A percentile compares a stretch with the other conserved stretches of the same genome.
Evolutionary conservation across 23 red algal genomes (phyloP).

Genomic region (Gracilariopsis chorda): DNA sequence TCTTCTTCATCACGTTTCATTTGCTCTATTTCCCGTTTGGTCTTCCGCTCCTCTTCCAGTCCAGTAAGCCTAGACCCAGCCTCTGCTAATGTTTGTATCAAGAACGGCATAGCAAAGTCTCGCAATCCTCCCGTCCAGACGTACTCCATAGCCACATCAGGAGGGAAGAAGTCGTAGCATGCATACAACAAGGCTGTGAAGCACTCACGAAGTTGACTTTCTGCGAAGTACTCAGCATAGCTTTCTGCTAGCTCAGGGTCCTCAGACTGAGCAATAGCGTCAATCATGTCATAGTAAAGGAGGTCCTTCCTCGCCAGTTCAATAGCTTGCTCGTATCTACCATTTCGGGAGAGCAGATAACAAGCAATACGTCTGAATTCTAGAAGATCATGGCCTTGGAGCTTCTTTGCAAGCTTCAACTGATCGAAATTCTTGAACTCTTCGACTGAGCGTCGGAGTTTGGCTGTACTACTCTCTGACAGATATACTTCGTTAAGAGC

Average conservation of each 20-base stretch:
- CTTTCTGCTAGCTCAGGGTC: conserved; percentile 80
- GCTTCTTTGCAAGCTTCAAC: conserved; percentile 49
- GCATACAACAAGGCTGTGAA: conserved; percentile 87
- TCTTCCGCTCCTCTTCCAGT: conserved; percentile 71
- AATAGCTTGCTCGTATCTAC: conserved; percentile 84
- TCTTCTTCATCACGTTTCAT: conserved; percentile 27
- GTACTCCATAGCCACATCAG: conserved; percentile 89
- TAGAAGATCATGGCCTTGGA: conserved; percentile 79
- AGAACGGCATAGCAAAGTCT: conserved; percentile 87
- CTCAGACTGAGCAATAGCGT: conserved; percentile 72
- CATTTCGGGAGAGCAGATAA: conserved; percentile 54
- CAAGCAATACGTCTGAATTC: conserved; percentile 73
- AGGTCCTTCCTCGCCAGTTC: conserved; percentile 82
- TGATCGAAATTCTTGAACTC: conserved; percentile 94
- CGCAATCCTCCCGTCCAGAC: conserved; percentile 66
- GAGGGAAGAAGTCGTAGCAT: conserved; percentile 85
- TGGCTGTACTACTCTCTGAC: conserved; percentile 54
- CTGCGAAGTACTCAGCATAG: conserved; percentile 73
- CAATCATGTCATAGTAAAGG: conserved; percentile 77
- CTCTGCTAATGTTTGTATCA: conserved; percentile 90
- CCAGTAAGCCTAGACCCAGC: conserved; percentile 56
- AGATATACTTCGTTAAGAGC: conserved; percentile 86
- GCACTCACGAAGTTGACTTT: conserved; percentile 53
- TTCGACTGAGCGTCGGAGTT: conserved; percentile 65
- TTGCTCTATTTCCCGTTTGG: conserved; percentile 46